These are phyloP conservation scores for Chrysosporium keratinophilum DNA, from an alignment of 2,329 filamentous ascomycete species.

Conservation along the genomic window DNA sequence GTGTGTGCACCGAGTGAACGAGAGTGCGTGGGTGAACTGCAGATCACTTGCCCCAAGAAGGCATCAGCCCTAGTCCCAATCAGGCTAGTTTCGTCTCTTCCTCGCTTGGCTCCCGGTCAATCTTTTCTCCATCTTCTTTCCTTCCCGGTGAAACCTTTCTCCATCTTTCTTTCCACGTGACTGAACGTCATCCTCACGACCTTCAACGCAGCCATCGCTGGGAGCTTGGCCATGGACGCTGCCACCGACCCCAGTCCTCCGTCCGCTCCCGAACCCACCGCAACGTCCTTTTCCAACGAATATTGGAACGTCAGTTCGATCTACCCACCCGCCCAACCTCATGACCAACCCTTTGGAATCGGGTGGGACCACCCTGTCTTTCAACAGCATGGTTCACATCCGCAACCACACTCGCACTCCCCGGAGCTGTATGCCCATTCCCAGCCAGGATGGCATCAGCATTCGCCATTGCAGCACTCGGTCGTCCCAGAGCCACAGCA, in stretches of 20 bases:
- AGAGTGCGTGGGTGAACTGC: not conserved
- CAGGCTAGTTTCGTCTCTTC: not conserved
- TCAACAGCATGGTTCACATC: conserved; percentile 13
- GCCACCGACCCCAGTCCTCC: conserved; percentile 2
- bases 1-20: no score
- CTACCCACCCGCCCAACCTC: conserved; percentile 20
- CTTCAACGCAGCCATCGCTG: conserved; percentile 1
- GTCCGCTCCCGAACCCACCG: not conserved
- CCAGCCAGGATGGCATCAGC: conserved; percentile 26
- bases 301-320: conserved; percentile 32
- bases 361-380: conserved; percentile 32
- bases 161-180: conserved; percentile 7
- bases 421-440: conserved; percentile 16
- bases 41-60: not conserved
- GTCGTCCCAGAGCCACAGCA: conserved; percentile 19
- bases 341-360: conserved; percentile 26
- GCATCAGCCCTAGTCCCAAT: conserved; percentile 2
- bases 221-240: conserved; percentile 2
- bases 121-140: not conserved
- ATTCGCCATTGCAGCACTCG: conserved; percentile 23
- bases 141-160: conserved; percentile 3
- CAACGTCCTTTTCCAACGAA: conserved; percentile 23
- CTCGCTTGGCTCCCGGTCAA: not conserved
- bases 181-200: not conserved
- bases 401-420: conserved; percentile 12